Base-by-base conservation (phyloP, 2,329 filamentous ascomycete species). In the Sordariomycetes sp. region DNA sequence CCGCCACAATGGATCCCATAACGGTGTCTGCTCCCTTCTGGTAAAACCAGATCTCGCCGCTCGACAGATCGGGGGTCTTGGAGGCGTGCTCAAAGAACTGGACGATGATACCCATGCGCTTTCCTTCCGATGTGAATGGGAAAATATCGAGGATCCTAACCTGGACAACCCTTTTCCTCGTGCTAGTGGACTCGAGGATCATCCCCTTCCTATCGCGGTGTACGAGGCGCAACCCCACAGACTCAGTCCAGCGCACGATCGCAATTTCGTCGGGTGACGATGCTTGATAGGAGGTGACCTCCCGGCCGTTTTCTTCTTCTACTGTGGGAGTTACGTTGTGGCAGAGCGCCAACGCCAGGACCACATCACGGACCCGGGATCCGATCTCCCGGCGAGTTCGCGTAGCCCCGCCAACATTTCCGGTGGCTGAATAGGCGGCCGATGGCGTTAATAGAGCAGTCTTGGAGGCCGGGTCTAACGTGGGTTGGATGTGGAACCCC, bases 11-110 rank as follows among this genome's bases (percentile, higher is more conserved):
- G 3, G 87, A 81, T n/a, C 87, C 83, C 95, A 99, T 99, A 62
- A 99, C 93, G 0, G 94, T 97, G 69, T 99, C 95, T 2, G 94
- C 95, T 61, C 94, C 94, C 72, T 99, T 99, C 67, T 99, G 92
- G 68, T 93, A 97, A 74, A 99, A 99, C 89, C 93, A 97, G 34
- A 97, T 93, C 67, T 97, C 93, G 16, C 88, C 85, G 53, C 78
- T 78, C 12, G 78, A 76, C 12, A 82, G 72, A 46, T 74, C 72
- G 0, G 75, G 72, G 1, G 79, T 75, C 2, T 79, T 69, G 1
- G 80, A 74, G 24, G 65, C 28, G 35, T 77, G 76, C 16, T 87
- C 81, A 32, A 86, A 79, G 66, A 97, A 97, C 64, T 92, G 88
- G 22, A 97, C 90, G 61, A 99, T 87, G 60, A 99, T 93, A 11